phyloP scores from a whole-genome alignment of 2,329 filamentous ascomycete genomes.

The Aspergillus ruber region DNA sequence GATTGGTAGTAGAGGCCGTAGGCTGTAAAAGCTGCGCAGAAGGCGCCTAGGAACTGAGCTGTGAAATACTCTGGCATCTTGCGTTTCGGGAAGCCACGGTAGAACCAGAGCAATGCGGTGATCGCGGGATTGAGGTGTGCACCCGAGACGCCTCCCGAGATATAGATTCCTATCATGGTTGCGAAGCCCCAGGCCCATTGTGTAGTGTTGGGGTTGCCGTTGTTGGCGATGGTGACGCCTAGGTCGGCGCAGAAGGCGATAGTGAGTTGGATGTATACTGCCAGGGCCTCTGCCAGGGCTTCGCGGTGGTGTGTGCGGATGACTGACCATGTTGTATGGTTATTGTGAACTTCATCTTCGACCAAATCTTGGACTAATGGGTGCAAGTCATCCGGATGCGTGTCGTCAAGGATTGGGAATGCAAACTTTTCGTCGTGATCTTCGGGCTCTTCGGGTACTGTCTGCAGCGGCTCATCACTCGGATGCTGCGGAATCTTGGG shows the following conservation, averaged over 20 bases:
- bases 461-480: conserved; percentile 15
- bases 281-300: conserved; percentile 49
- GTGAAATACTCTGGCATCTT: conserved; percentile 47
- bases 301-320: conserved; percentile 48
- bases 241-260: conserved; percentile 48
- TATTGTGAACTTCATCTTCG: conserved; percentile 46
- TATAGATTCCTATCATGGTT: conserved; percentile 47
- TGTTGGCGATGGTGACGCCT: conserved; percentile 33
- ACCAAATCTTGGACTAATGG: conserved; percentile 37
- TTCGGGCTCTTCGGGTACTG: conserved; percentile 14
- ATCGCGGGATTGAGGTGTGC: conserved; percentile 43
- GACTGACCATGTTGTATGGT: conserved; percentile 43
- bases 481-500: conserved; percentile 1
- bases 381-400: conserved; percentile 38
- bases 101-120: conserved; percentile 43
- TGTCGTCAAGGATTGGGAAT: conserved; percentile 9
- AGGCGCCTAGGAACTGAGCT: conserved; percentile 49
- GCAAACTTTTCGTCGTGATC: neutral
- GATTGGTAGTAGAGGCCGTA: conserved; percentile 37
- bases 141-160: conserved; percentile 44
- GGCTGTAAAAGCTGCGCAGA: conserved; percentile 44
- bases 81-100: conserved; percentile 47
- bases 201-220: conserved; percentile 40
- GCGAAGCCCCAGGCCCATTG: conserved; percentile 50
- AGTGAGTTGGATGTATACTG: conserved; percentile 35